Conservation (phyloP, 768 basidiomycete species). For the Lentinula aciculospora region DNA sequence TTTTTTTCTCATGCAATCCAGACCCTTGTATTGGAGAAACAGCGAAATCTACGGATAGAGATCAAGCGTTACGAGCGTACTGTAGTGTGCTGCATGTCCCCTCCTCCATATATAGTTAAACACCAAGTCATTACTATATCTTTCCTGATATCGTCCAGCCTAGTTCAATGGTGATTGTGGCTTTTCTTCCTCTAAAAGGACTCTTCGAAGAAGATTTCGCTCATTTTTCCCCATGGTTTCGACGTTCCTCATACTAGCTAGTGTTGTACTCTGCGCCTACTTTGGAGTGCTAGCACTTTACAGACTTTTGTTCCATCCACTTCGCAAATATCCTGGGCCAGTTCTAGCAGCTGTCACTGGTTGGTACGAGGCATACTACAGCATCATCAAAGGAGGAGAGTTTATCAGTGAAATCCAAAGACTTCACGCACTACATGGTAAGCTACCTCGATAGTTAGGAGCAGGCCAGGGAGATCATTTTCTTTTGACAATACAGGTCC, state of each 20-base stretch:
- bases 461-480: background rate
- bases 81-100: no score
- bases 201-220: no score
- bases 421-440: slow-evolving; percentile 29
- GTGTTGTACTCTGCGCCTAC: background rate
- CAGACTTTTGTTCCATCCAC: slow-evolving; percentile 22
- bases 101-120: no score
- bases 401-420: slow-evolving; percentile 23
- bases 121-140: no score
- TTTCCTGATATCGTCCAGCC: no score
- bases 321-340: slow-evolving; percentile 29
- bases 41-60: no score
- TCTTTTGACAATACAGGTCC: slow-evolving; percentile 19
- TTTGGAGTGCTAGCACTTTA: background rate
- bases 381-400: slow-evolving; percentile 26
- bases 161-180: background rate
- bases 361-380: slow-evolving; percentile 29
- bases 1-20: no score
- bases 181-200: background rate
- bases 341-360: slow-evolving; percentile 24
- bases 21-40: no score
- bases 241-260: background rate
- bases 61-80: no score
- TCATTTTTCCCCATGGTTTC: background rate
- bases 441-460: background rate